These are phyloP conservation scores for Puccinia polysora DNA, from an alignment of 1,284 basidiomycete genomes.

Conservation along the genomic window DNA sequence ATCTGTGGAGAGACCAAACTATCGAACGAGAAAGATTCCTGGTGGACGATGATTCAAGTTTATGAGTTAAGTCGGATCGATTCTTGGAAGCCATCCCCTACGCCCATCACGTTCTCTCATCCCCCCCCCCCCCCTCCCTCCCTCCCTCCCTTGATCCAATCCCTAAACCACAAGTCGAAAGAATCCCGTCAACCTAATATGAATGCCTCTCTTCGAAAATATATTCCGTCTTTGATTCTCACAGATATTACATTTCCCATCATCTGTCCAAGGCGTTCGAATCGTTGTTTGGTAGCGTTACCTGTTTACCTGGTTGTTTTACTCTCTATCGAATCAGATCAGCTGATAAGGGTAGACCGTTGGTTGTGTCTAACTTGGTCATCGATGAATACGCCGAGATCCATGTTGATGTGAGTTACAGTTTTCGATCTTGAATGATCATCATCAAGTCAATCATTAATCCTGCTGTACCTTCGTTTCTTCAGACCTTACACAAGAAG, in stretches of 20 bases:
- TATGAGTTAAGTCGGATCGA: too few species aligned
- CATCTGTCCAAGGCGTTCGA: constrained; percentile 98
- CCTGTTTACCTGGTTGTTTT: constrained; percentile 94
- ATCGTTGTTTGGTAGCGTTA: constrained; percentile 90
- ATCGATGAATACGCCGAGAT: constrained; percentile 92
- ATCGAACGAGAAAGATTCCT: constrained; percentile 81
- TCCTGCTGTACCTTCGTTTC: neutral
- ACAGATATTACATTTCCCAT: too few species aligned
- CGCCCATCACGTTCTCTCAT: constrained; percentile 53
- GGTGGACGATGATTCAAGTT: constrained; percentile 97
- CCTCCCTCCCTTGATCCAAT: neutral
- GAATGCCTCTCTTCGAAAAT: constrained; percentile 14
- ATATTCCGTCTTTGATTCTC: neutral
- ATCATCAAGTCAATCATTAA: neutral
- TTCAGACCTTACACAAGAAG: constrained; percentile 50
- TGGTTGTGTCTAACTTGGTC: constrained; percentile 68
- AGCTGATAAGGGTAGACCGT: constrained; percentile 63
- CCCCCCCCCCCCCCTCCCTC: constrained; percentile 44
- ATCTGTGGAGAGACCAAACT: constrained; percentile 90
- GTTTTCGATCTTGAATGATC: constrained; percentile 64
- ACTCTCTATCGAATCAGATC: constrained; percentile 87
- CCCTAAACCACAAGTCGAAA: too few species aligned
- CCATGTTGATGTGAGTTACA: constrained; percentile 89
- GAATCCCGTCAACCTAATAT: too few species aligned
- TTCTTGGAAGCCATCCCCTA: too few species aligned